phyloP scores from a whole-genome alignment of 768 basidiomycete genomes.

The Boletales sp. region DNA sequence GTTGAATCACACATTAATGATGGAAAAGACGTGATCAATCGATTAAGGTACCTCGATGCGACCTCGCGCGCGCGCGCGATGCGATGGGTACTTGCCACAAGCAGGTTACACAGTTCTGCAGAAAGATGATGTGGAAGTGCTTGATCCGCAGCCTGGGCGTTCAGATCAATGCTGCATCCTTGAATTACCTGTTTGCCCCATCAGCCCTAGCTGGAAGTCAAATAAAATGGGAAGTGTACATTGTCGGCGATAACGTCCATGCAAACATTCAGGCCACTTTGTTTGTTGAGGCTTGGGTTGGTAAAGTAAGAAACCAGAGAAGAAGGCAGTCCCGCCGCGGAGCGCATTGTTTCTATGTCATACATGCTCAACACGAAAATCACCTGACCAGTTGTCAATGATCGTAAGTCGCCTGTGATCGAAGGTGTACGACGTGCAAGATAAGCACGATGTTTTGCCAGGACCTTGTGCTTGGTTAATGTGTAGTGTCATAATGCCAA shows the following conservation, averaged over 20 bases:
- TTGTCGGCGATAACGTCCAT: constrained; percentile 89
- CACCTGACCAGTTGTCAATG: constrained; percentile 75
- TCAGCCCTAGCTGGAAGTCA: not conserved
- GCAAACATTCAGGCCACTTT: constrained; percentile 60
- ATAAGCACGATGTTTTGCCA: constrained; percentile 59
- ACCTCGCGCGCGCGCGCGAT: constrained; percentile 78
- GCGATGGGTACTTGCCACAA: constrained; percentile 79
- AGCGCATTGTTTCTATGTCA: constrained; percentile 85
- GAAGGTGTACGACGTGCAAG: constrained; percentile 66
- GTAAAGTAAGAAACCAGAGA: constrained; percentile 84
- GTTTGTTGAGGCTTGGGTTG: constrained; percentile 79
- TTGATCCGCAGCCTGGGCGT: constrained; percentile 73
- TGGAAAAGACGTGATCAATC: constrained; percentile 86
- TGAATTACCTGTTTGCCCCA: constrained; percentile 61
- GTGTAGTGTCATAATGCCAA: not conserved
- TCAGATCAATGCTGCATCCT: constrained; percentile 68
- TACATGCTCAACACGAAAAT: constrained; percentile 84
- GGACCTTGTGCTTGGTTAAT: constrained; percentile 46
- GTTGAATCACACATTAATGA: constrained; percentile 89
- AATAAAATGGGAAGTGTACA: constrained; percentile 36
- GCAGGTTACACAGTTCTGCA: constrained; percentile 67
- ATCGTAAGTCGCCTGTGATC: constrained; percentile 64
- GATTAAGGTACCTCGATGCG: constrained; percentile 79
- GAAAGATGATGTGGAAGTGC: constrained; percentile 66
- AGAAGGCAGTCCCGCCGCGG: constrained; percentile 73